Evolutionary conservation across 1,139 yeast species (phyloP), one percentile per base, ranked within the genome.

Genomic region (Casaregolazyma lundiana): DNA sequence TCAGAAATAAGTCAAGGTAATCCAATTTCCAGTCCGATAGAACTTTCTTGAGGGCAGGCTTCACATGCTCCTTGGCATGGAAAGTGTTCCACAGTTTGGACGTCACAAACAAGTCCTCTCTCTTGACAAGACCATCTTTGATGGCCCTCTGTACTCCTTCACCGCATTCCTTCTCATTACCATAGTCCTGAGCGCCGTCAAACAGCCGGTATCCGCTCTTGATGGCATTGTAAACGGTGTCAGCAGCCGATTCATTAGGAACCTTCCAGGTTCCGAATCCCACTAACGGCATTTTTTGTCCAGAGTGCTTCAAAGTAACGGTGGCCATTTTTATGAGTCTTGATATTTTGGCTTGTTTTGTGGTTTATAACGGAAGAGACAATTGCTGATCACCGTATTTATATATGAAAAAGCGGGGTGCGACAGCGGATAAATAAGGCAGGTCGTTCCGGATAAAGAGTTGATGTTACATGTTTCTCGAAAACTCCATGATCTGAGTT

Each of bases 1-100:
- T 78, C 65, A 77, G 73, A 68, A 74, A 80, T 60, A 79, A 73
- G 62, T 80, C 85, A 52, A 80, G 59, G 70, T 80, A 80, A 43
- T 78, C 84, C 52, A 77, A 68, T 35, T 75, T 70, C 75, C 80
- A 75, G 62, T 78, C 82, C 35, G 58, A 53, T 61, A 79, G 71
- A 38, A 78, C 73, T 53, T 68, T 67, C 62, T 77, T 67, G 59
- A 78, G 68, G 53, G 62, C 52, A 46, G 56, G 56, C 53, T 65
- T 67, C 47, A 80, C 86, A 53, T 71, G 72, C 55, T 78, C 73
- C 59, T 61, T 61, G 43, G 63, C 59, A 55, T 67, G 71, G 62
- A 55, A 64, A 37, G 66, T 63, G 60, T 67, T 80, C 81, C 72
- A 69, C 46, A 65, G 64, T 64, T 71, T 71, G 53, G 74, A 62